Evolutionary conservation across 2,329 filamentous ascomycete species (phyloP), one percentile per base, ranked within the genome.

Genomic region (Exophiala lecanii-corni): DNA sequence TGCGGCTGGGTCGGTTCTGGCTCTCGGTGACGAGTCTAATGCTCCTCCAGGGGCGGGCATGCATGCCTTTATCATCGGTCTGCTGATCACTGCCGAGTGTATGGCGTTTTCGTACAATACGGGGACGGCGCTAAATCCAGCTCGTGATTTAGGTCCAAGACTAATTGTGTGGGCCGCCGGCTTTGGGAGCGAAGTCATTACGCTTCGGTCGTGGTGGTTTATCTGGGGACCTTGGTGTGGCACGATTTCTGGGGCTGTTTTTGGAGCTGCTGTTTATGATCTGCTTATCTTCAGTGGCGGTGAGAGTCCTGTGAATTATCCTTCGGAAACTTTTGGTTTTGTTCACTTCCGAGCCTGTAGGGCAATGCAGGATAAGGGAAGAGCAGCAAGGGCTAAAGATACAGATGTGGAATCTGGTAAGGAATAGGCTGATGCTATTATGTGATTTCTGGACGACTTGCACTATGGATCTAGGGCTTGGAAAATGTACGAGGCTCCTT

Each of bases 11-110:
- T 57, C 55, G 1, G 58, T 67, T 17, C 47, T 67, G 9, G 64
- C 64, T 0, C 43, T 67, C 31, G 63, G 67, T 12, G 69, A 71
- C 37, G 65, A 70, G 31, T 58, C 59, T 9, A 71, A 71, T 41
- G 62, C 65, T 0, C 68, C 69, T 2, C 68, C 68, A 1, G 67
- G 68, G 1, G 66, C 66, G 7, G 64, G 64, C 45, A 66, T 64
- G 64, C 59, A 63, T 20, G 57, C 63, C 1, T 64, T 67, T 3
- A 66, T 75, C 34, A 57, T 75, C 17, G 71, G 71, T 1, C 59
- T 74, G 1, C 58, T 73, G 6, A 63, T 63, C 15, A 55, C 55
- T 15, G 58, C 51, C 21, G 50, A 63, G 2, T 53, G 44, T 17
- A 59, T 64, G 49, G 57, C 58, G 2, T 51, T 67, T 10, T 62